Base-by-base conservation (phyloP, 1,139 yeast species). In the Insectozyma bohioensis region DNA sequence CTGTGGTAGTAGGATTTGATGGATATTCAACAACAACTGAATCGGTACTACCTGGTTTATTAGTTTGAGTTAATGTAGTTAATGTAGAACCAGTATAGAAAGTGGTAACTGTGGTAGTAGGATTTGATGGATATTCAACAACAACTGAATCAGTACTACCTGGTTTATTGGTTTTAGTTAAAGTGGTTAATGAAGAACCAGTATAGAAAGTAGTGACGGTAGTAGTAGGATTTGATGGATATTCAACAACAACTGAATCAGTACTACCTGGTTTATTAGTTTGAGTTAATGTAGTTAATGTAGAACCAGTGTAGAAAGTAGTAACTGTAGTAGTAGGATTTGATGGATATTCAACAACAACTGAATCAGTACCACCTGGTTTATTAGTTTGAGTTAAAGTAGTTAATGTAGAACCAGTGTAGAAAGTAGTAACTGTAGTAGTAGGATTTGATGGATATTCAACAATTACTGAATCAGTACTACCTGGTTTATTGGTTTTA, bases 21-120 rank as follows among this genome's bases (percentile, higher is more conserved):
- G 58, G 57, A n/a, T 42, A 46, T n/a, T 47, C 46, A 14, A 52
- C 46, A 26, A 45, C 34, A 2, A 51, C 51, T 11, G 48, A 39
- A 28, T 43, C 45, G 2, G 52, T 48, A 2, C 36, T 44, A n/a
- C 33, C 40, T 4, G 37, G 39, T 5, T 21, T 9, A 12, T 21
- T 20, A 6, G 46, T 36, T 5, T 26, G 17, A 12, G 51, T 45
- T 7, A 19, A 41, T 33, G 40, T 32, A 4, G 39, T 12, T 6
- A 31, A 29, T 8, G 19, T 11, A 6, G 36, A 16, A 4, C 36
- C 40, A 17, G 35, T 26, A 40, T 45, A 40, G 8, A 39, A 33
- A 8, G 40, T 35, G 6, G 33, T 38, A 5, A 35, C 36, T 3
- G 52, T 47, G 3, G 26, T 25, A 0, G 44, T 42, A 4, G 49